A percentile compares a stretch with the other conserved stretches of the same genome.
These are phyloP conservation scores for Cryoendolithus antarcticus DNA, from an alignment of 2,329 filamentous ascomycete species.

Conservation along the genomic window DNA sequence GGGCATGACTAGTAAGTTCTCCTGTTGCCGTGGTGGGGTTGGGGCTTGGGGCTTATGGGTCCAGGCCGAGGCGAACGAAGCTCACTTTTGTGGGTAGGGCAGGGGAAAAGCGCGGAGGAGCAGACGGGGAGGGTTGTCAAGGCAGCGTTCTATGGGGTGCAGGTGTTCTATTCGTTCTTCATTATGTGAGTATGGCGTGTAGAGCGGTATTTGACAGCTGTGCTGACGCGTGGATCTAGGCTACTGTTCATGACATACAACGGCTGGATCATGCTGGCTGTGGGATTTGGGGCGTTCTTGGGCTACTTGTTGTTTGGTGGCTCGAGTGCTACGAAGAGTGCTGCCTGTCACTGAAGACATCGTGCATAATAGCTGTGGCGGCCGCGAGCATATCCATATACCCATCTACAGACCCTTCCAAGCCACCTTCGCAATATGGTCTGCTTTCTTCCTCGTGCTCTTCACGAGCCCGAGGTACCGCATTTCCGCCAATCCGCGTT, in stretches of 20 bases:
- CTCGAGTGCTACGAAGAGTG: constrained; percentile 63
- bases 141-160: constrained; percentile 72
- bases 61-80: constrained; percentile 36
- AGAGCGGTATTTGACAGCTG: background rate
- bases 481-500: constrained; percentile 72
- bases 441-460: constrained; percentile 77
- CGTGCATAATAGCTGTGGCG: too few species aligned
- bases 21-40: background rate
- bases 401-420: constrained; percentile 58
- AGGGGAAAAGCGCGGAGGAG: constrained; percentile 43
- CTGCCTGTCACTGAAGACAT: constrained; percentile 66
- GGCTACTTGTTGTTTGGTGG: constrained; percentile 76
- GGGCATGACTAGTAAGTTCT: constrained; percentile 24
- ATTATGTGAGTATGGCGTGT: constrained; percentile 68
- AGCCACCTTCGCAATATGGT: constrained; percentile 74
- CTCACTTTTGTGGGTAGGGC: constrained; percentile 64
- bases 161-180: constrained; percentile 98
- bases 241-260: constrained; percentile 99
- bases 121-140: constrained; percentile 66
- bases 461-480: constrained; percentile 79
- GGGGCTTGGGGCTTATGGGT: constrained; percentile 4
- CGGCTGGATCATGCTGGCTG: constrained; percentile 89
- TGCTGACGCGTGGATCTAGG: constrained; percentile 40
- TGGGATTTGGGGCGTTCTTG: constrained; percentile 75
- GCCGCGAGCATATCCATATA: background rate